Percentiles rank a stretch among this genome's conserved stretches.
These are phyloP conservation scores for Ophiostoma triangulosporum DNA, from an alignment of 2,329 filamentous ascomycete genomes.

Conservation along the genomic window DNA sequence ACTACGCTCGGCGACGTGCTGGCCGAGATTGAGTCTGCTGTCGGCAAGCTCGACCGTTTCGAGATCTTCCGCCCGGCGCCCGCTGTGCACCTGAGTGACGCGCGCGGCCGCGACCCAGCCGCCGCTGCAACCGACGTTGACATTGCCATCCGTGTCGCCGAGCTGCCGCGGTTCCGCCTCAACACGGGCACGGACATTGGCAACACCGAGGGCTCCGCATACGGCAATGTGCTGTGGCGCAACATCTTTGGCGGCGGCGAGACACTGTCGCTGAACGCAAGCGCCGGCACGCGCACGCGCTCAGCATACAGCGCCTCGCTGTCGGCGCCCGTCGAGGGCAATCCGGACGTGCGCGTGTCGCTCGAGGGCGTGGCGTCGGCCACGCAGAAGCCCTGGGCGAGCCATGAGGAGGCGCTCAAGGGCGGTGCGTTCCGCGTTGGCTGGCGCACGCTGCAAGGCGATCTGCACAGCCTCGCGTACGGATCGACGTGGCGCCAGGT, in stretches of 20 bases:
- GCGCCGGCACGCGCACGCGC: constrained; percentile 75
- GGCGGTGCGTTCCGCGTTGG: constrained; percentile 64
- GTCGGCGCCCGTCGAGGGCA: constrained; percentile 67
- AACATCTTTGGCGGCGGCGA: constrained; percentile 95
- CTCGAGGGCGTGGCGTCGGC: constrained; percentile 71
- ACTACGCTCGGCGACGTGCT: constrained; percentile 75
- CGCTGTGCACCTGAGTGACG: constrained; percentile 67
- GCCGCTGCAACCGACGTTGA: constrained; percentile 67
- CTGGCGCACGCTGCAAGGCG: constrained; percentile 45
- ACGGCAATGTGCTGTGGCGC: constrained; percentile 71
- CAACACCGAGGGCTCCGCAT: constrained; percentile 86
- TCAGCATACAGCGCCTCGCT: constrained; percentile 84
- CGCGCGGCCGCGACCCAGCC: constrained; percentile 53
- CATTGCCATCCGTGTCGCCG: constrained; percentile 62
- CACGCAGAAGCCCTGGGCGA: constrained; percentile 83
- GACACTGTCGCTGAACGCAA: constrained; percentile 74
- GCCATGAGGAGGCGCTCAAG: constrained; percentile 78
- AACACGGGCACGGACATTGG: constrained; percentile 93
- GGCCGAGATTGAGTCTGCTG: constrained; percentile 53
- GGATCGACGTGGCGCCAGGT: constrained; percentile 77
- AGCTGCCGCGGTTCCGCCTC: constrained; percentile 71
- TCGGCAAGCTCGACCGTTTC: constrained; percentile 64
- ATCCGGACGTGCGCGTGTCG: constrained; percentile 68
- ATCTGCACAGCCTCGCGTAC: constrained; percentile 68
- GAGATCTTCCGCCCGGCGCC: constrained; percentile 64